A percentile compares a stretch with the other conserved stretches of the same genome.
phyloP scores from a whole-genome alignment of 2,329 filamentous ascomycete species.

The Microdochium bolleyi region DNA sequence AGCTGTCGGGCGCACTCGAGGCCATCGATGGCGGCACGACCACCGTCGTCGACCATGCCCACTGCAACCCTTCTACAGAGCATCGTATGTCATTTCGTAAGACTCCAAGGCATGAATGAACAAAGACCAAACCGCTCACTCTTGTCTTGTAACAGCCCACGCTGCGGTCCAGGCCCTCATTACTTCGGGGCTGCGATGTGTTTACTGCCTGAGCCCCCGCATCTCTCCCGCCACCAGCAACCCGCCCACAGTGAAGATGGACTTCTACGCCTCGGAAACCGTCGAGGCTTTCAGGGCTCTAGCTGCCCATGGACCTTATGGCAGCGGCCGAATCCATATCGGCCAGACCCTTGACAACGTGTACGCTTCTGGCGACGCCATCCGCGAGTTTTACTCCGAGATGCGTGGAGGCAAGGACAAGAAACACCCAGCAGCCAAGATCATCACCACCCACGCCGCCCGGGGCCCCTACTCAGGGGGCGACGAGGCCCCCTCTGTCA shows the following conservation, averaged over 20 bases:
- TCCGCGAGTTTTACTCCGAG: slow-evolving; percentile 26
- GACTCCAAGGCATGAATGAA: slow-evolving; percentile 4
- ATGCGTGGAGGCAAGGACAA: slow-evolving; percentile 18
- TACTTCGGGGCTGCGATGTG: slow-evolving; percentile 34
- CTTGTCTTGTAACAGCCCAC: slow-evolving; percentile 9
- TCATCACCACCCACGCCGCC: slow-evolving; percentile 31
- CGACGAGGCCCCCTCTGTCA: slow-evolving; percentile 5
- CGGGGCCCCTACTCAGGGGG: slow-evolving; percentile 6
- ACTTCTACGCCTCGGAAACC: slow-evolving; percentile 24
- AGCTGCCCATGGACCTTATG: slow-evolving; percentile 17
- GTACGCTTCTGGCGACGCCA: slow-evolving; percentile 25
- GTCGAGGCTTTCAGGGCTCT: slow-evolving; percentile 26
- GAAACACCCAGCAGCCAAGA: slow-evolving; percentile 14
- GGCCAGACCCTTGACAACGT: slow-evolving; percentile 35
- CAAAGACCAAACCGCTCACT: slow-evolving; percentile 4
- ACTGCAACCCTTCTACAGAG: slow-evolving; percentile 20
- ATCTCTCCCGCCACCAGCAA: slow-evolving; percentile 18
- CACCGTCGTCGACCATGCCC: slow-evolving; percentile 28
- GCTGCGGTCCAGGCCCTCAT: slow-evolving; percentile 29
- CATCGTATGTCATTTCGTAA: slow-evolving; percentile 14
- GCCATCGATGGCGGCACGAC: slow-evolving; percentile 32
- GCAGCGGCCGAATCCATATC: slow-evolving; percentile 25
- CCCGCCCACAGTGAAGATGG: slow-evolving; percentile 14
- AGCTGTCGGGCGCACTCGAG: slow-evolving; percentile 29
- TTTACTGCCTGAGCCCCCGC: slow-evolving; percentile 32